These are phyloP conservation scores for Cladophialophora psammophila DNA, from an alignment of 2,329 filamentous ascomycete genomes.

Conservation along the genomic window DNA sequence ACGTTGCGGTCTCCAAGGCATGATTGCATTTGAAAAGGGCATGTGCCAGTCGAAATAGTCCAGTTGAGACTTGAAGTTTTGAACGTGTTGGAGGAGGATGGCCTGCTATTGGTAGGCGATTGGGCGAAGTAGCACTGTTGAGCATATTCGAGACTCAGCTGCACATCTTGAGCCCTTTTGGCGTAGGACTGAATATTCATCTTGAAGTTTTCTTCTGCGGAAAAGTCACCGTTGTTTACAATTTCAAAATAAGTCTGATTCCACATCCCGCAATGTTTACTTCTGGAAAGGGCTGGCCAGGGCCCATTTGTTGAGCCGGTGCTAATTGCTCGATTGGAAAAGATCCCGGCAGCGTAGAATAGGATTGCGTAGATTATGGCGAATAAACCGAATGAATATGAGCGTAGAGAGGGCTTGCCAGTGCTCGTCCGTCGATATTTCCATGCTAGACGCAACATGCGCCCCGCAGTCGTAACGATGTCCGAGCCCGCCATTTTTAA, in stretches of 20 bases:
- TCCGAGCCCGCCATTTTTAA: constrained; percentile 29
- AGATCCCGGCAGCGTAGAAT: constrained; percentile 26
- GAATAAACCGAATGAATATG: constrained; percentile 25
- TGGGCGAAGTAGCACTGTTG: constrained; percentile 35
- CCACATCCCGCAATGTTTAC: constrained; percentile 33
- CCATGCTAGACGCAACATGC: constrained; percentile 31
- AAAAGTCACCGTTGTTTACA: background rate
- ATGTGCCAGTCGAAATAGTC: constrained; percentile 6
- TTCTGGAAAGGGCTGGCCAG: constrained; percentile 27
- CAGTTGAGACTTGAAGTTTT: constrained; percentile 23
- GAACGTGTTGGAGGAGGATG: constrained; percentile 29
- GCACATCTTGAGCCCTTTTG: constrained; percentile 30
- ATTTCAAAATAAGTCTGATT: constrained; percentile 32
- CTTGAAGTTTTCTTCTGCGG: constrained; percentile 17
- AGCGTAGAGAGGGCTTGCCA: constrained; percentile 22
- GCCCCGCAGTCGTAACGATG: constrained; percentile 23
- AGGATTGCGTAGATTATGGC: constrained; percentile 29
- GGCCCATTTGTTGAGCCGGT: constrained; percentile 21
- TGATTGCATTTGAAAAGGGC: constrained; percentile 28
- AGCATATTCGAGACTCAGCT: constrained; percentile 35
- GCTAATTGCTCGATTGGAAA: constrained; percentile 34
- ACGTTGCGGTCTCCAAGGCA: constrained; percentile 25
- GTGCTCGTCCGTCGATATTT: constrained; percentile 22
- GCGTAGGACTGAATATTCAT: constrained; percentile 22
- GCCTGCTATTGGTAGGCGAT: background rate